These are phyloP conservation scores for Wickerhamiella cacticola DNA, from an alignment of 805 yeast genomes.

Conservation along the genomic window DNA sequence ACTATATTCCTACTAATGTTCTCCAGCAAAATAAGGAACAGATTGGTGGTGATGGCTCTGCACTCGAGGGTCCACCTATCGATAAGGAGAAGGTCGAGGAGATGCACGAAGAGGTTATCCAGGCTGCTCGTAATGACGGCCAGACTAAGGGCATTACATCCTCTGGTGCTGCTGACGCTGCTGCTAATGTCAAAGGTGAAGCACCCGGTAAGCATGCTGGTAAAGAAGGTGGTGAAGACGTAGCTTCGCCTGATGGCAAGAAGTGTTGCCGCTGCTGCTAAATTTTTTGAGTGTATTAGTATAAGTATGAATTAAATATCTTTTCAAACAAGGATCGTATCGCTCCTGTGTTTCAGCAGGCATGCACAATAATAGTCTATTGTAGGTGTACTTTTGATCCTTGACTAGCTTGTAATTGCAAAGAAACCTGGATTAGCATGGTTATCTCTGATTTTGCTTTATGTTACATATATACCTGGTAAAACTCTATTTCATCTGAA, in stretches of 20 bases:
- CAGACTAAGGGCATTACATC: slow-evolving; percentile 7
- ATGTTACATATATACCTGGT: too few species aligned
- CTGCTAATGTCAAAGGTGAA: not conserved
- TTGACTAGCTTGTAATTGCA: too few species aligned
- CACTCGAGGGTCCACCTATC: slow-evolving; percentile 6
- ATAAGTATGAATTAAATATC: not conserved
- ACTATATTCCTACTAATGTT: slow-evolving; percentile 6
- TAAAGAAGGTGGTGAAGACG: not conserved
- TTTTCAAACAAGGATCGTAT: not conserved
- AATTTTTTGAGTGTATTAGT: slow-evolving; percentile 6
- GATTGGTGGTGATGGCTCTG: slow-evolving; percentile 8
- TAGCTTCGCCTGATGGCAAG: slow-evolving; percentile 4
- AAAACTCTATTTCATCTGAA: not conserved
- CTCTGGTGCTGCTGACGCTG: not conserved
- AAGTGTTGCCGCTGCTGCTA: slow-evolving; percentile 10
- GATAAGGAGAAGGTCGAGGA: slow-evolving; percentile 4
- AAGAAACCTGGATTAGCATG: too few species aligned
- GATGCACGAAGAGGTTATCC: slow-evolving; percentile 7
- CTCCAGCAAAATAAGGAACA: not conserved
- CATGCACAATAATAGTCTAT: too few species aligned
- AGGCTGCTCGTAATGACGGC: slow-evolving; percentile 5
- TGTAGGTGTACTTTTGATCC: too few species aligned
- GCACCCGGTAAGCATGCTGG: slow-evolving; percentile 2
- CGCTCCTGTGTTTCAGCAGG: not conserved
- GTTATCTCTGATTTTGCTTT: too few species aligned